A percentile compares a stretch with the other conserved stretches of the same genome.
phyloP scores from a whole-genome alignment of 2,329 filamentous ascomycete genomes.

The Colletotrichum trifolii region DNA sequence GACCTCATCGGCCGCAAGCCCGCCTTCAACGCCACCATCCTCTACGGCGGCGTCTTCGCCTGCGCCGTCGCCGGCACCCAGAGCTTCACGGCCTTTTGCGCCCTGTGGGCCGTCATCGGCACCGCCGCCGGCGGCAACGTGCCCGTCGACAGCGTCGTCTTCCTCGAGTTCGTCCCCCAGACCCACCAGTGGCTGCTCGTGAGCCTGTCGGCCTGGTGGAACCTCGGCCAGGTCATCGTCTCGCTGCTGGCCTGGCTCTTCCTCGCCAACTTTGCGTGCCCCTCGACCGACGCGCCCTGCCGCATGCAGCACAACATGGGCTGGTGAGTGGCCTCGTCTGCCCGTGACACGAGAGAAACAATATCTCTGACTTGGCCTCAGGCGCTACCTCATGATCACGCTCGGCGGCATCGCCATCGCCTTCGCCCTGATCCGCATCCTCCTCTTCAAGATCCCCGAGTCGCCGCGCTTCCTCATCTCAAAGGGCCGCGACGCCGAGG shows the following conservation, averaged over 20 bases:
- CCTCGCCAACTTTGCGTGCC: conserved; percentile 54
- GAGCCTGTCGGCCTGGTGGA: conserved; percentile 61
- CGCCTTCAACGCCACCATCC: conserved; percentile 57
- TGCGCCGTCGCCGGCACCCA: conserved; percentile 66
- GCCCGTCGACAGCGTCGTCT: conserved; percentile 62
- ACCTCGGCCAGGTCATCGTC: conserved; percentile 60
- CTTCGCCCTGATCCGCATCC: conserved; percentile 56
- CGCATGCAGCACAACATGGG: conserved; percentile 57
- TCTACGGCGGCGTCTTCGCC: conserved; percentile 64
- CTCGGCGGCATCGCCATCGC: conserved; percentile 56
- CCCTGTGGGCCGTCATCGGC: conserved; percentile 63
- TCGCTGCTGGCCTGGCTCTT: conserved; percentile 58
- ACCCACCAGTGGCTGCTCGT: conserved; percentile 60
- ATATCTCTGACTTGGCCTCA: conserved; percentile 27
- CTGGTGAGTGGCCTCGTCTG: conserved; percentile 44
- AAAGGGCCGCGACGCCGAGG: conserved; percentile 56
- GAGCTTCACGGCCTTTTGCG: conserved; percentile 66
- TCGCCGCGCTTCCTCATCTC: conserved; percentile 59
- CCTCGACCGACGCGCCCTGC: conserved; percentile 46
- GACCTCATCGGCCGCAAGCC: conserved; percentile 55
- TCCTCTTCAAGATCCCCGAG: conserved; percentile 59
- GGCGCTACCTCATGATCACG: conserved; percentile 56
- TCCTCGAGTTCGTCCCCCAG: conserved; percentile 62
- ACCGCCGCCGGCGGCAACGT: conserved; percentile 60
- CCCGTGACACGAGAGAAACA: neutral